Evolutionary conservation across 345 rosid genomes (phyloP).

Genomic region (Gossypium longicalyx): DNA sequence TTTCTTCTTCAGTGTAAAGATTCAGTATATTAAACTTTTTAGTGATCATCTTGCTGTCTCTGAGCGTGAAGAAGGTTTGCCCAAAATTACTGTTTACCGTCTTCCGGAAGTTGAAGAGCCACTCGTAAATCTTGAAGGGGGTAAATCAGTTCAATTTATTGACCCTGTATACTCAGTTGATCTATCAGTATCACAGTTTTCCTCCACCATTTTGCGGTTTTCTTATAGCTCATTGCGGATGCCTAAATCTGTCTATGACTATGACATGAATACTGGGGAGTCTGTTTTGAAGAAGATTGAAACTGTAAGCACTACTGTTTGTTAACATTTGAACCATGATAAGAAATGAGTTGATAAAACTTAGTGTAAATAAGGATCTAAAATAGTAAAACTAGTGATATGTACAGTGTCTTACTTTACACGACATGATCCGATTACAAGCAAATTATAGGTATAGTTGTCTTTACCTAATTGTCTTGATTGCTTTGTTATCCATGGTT

Average conservation of each 20-base stretch:
- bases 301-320: slow-evolving; percentile 45
- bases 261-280: slow-evolving; percentile 68
- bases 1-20: slow-evolving; percentile 54
- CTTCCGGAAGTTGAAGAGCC: slow-evolving; percentile 75
- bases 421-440: neutral
- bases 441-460: neutral
- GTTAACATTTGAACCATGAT: neutral
- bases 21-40: slow-evolving; percentile 73
- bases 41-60: slow-evolving; percentile 65
- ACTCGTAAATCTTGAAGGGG: slow-evolving; percentile 55
- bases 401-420: neutral
- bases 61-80: slow-evolving; percentile 80
- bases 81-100: slow-evolving; percentile 50
- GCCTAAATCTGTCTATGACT: slow-evolving; percentile 74
- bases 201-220: slow-evolving; percentile 69
- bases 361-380: neutral
- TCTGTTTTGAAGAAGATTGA: slow-evolving; percentile 80
- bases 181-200: slow-evolving; percentile 48
- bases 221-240: slow-evolving; percentile 78
- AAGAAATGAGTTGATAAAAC: slow-evolving; percentile 1
- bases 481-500: neutral
- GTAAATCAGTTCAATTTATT: slow-evolving; percentile 58
- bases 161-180: slow-evolving; percentile 69
- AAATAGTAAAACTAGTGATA: neutral
- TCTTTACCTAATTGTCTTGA: neutral